Conservation (phyloP, 2,329 filamentous ascomycete species). For the Scedosporium minutisporum region DNA sequence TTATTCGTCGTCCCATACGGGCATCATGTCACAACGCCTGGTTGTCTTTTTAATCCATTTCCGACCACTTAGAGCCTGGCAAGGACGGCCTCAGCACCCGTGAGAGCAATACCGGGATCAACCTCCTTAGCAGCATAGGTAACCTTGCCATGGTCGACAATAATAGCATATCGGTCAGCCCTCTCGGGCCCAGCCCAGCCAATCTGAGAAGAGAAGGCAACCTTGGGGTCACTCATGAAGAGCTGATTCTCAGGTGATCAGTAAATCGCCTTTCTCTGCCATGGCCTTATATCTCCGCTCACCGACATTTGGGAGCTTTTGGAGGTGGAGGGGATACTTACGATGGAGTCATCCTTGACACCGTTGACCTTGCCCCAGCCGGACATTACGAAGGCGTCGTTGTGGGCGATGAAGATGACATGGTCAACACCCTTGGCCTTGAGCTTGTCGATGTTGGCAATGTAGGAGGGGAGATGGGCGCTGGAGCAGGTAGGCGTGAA, state of each 20-base stretch:
- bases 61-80: constrained; percentile 35
- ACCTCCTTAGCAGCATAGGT: constrained; percentile 68
- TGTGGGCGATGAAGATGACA: constrained; percentile 72
- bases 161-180: constrained; percentile 69
- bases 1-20: neutral
- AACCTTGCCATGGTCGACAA: constrained; percentile 77
- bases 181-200: constrained; percentile 70
- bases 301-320: constrained; percentile 3
- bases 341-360: constrained; percentile 57
- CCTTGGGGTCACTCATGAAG: constrained; percentile 62
- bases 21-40: neutral
- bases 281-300: neutral
- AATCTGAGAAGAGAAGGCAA: constrained; percentile 66
- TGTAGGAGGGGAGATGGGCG: constrained; percentile 72
- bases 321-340: constrained; percentile 22
- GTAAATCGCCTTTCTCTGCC: constrained; percentile 4
- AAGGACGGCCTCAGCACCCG: constrained; percentile 44
- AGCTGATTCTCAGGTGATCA: constrained; percentile 32
- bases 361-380: constrained; percentile 85
- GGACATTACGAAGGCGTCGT: constrained; percentile 80
- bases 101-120: constrained; percentile 33
- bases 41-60: neutral
- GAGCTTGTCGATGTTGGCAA: constrained; percentile 60
- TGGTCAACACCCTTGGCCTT: constrained; percentile 74
- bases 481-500: constrained; percentile 84